phyloP scores from a whole-genome alignment of 2,329 filamentous ascomycete genomes.

The Fusarium tupiense region DNA sequence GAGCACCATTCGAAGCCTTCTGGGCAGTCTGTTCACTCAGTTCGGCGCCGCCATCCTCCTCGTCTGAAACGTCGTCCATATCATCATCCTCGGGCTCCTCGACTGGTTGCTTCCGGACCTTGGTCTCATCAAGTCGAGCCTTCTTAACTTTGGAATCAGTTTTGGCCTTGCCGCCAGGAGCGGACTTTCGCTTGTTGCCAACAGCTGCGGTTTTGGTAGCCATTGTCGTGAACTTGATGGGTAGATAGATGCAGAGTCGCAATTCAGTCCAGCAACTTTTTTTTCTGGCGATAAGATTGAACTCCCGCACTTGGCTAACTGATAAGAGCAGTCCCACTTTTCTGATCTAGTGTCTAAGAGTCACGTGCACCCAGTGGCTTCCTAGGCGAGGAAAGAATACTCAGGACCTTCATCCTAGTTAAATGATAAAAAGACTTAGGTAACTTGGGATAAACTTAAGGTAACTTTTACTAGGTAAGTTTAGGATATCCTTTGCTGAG shows the following conservation, averaged over 20 bases:
- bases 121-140: constrained; percentile 53
- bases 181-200: constrained; percentile 68
- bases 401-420: too few species aligned
- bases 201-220: constrained; percentile 57
- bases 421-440: too few species aligned
- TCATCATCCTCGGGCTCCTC: constrained; percentile 55
- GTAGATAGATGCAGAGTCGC: constrained; percentile 34
- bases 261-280: constrained; percentile 39
- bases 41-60: constrained; percentile 64
- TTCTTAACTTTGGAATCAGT: constrained; percentile 61
- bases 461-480: too few species aligned
- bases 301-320: constrained; percentile 14
- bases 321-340: constrained; percentile 26
- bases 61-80: constrained; percentile 59
- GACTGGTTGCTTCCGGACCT: constrained; percentile 49
- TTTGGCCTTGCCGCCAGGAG: constrained; percentile 55
- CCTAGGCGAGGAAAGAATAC: neutral
- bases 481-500: too few species aligned
- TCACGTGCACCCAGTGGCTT: constrained; percentile 15
- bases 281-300: constrained; percentile 40
- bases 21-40: constrained; percentile 55
- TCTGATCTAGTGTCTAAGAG: neutral
- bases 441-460: too few species aligned
- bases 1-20: constrained; percentile 46
- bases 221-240: constrained; percentile 50